These are phyloP conservation scores for Lipomyces chichibuensis DNA, from an alignment of 805 yeast species.

Conservation along the genomic window DNA sequence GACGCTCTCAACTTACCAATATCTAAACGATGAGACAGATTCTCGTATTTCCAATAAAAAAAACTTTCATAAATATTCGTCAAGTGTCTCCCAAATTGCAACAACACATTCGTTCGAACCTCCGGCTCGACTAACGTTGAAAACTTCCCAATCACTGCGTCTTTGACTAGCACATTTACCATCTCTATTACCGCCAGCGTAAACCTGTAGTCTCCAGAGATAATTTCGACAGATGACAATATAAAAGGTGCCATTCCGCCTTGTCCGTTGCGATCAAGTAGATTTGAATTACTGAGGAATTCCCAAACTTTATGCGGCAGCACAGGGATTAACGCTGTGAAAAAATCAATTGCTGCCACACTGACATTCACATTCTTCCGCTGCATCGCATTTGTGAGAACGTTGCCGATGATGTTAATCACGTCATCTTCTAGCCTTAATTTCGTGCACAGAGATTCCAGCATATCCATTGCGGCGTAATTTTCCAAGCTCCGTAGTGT, in stretches of 20 bases:
- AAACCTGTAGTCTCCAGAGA: conserved; percentile 66
- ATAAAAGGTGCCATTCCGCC: conserved; percentile 66
- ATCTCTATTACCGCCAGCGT: conserved; percentile 64
- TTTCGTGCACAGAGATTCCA: conserved; percentile 47
- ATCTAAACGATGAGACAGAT: conserved; percentile 59
- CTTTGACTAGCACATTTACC: conserved; percentile 55
- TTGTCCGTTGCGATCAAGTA: conserved; percentile 63
- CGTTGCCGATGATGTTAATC: conserved; percentile 61
- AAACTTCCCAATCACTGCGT: conserved; percentile 43
- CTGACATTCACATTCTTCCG: conserved; percentile 54
- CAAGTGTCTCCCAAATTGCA: conserved; percentile 57
- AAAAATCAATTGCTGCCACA: conserved; percentile 53
- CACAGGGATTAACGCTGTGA: conserved; percentile 53
- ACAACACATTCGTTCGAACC: conserved; percentile 58
- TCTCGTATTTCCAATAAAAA: conserved; percentile 65
- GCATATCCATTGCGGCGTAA: conserved; percentile 49
- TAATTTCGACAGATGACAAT: conserved; percentile 72
- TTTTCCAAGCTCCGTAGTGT: conserved; percentile 50
- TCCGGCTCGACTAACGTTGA: conserved; percentile 46
- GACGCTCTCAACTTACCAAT: conserved; percentile 53
- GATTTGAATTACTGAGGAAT: conserved; percentile 65
- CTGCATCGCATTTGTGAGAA: conserved; percentile 70
- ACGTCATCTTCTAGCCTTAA: conserved; percentile 58
- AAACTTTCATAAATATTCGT: conserved; percentile 76
- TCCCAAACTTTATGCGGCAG: conserved; percentile 78